Base-by-base conservation (phyloP, 768 basidiomycete species). In the Agaricus subrufescens region DNA sequence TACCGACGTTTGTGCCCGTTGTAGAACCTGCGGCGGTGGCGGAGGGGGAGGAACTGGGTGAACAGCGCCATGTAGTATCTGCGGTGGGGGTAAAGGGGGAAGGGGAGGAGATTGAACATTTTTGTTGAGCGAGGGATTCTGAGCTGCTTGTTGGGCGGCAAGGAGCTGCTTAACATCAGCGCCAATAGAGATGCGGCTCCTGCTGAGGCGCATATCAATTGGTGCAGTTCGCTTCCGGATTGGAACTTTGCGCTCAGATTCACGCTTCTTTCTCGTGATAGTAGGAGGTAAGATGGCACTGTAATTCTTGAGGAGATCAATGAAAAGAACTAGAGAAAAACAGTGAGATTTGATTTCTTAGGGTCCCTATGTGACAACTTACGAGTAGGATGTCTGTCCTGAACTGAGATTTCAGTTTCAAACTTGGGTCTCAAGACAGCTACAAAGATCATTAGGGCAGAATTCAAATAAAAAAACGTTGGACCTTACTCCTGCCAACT, bases 371-470 rank as follows among this genome's bases (percentile, higher is more conserved):
- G 30, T 1, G 8, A 38, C 3, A 26, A 74, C 83, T 61, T 68
- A 88, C 91, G 71, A 14, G 87, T 80, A 50, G 92, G 85, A 73
- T 96, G 87, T 40, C 93, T 89, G 67, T 94, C 94, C 68, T 96
- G 92, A 58, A 98, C 86, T 3, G 94, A 92, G 26, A 94, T 67
- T 54, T 92, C 83, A 4, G 84, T 86, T 66, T 98, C 94, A 40
- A 76, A 64, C 69, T 85, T 89, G 19, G 96, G 96, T 27, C 94
- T 77, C 31, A 96, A 73, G 46, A 98, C 80, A 29, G 84, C 91
- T 94, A 48, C 5, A 42, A 50, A 48, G 56, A 46, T 50, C 57
- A 46, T 53, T n/a, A 53, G 46, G 48, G 56, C 11, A 43, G 9
- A 56, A 42, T 19, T 61, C 15, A 3, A 55, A 31, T 39, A 49